Evolutionary conservation across 805 yeast genomes (phyloP).

Genomic region (Suhomyces sp.): DNA sequence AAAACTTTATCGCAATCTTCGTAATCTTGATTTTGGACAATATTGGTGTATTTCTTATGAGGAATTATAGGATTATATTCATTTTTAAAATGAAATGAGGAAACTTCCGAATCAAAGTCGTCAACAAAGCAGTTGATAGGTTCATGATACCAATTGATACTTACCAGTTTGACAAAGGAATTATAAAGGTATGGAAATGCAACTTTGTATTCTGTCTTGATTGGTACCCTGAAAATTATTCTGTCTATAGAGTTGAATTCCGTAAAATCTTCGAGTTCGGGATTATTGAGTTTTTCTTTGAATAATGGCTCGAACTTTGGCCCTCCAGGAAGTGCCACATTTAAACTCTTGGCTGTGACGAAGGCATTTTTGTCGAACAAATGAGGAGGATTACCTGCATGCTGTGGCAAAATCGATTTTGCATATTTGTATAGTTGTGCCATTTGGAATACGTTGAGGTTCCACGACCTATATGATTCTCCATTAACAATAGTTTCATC

Average conservation of each 20-base stretch:
- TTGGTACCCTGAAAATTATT: slow-evolving; percentile 73
- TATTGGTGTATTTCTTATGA: slow-evolving; percentile 9
- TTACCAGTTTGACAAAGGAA: slow-evolving; percentile 66
- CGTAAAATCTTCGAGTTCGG: slow-evolving; percentile 72
- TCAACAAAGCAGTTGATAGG: slow-evolving; percentile 55
- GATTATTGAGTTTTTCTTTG: slow-evolving; percentile 56
- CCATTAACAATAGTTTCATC: slow-evolving; percentile 61
- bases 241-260: slow-evolving; percentile 90
- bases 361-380: slow-evolving; percentile 79
- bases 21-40: slow-evolving; percentile 28
- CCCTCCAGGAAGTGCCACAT: slow-evolving; percentile 89
- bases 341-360: slow-evolving; percentile 87
- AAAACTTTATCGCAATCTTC: slow-evolving; percentile 40
- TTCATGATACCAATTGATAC: slow-evolving; percentile 60
- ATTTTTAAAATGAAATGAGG: slow-evolving; percentile 58
- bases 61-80: slow-evolving; percentile 54
- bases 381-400: slow-evolving; percentile 58
- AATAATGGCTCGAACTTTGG: slow-evolving; percentile 90
- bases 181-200: slow-evolving; percentile 87
- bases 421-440: slow-evolving; percentile 65
- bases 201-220: slow-evolving; percentile 79
- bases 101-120: slow-evolving; percentile 45
- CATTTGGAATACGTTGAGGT: slow-evolving; percentile 59
- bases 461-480: slow-evolving; percentile 74
- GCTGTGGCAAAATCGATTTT: slow-evolving; percentile 65